These are phyloP conservation scores for Calycina marina DNA, from an alignment of 2,329 filamentous ascomycete genomes.

Conservation along the genomic window DNA sequence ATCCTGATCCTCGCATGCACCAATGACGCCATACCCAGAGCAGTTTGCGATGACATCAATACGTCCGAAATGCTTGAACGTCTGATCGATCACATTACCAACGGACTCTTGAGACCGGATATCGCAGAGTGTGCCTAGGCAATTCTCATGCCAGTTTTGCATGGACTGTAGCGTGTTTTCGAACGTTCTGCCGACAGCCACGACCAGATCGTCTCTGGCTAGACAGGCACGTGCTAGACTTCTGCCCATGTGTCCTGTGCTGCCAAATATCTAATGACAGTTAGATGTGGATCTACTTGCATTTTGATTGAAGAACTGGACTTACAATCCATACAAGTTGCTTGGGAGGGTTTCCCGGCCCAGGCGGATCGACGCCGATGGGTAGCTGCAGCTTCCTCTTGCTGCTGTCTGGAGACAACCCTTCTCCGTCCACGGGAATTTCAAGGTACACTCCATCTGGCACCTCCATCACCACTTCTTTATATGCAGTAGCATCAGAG, in stretches of 20 bases:
- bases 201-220: slow-evolving; percentile 67
- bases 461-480: slow-evolving; percentile 11
- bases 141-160: slow-evolving; percentile 55
- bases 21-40: slow-evolving; percentile 89
- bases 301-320: slow-evolving; percentile 10
- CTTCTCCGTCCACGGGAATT: not conserved
- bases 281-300: not conserved
- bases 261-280: slow-evolving; percentile 67
- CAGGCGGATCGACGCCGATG: slow-evolving; percentile 73
- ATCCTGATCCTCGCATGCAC: slow-evolving; percentile 91
- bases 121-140: slow-evolving; percentile 75
- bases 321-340: slow-evolving; percentile 81
- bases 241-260: slow-evolving; percentile 92
- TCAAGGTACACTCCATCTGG: slow-evolving; percentile 8
- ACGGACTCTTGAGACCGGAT: slow-evolving; percentile 74
- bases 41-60: slow-evolving; percentile 89
- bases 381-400: slow-evolving; percentile 48
- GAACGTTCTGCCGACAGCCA: slow-evolving; percentile 70
- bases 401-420: slow-evolving; percentile 6
- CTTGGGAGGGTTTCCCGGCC: slow-evolving; percentile 51
- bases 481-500: too few species aligned
- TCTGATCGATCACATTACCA: slow-evolving; percentile 50
- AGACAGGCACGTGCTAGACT: slow-evolving; percentile 76
- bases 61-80: slow-evolving; percentile 60
- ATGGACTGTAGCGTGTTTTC: slow-evolving; percentile 63